Evolutionary conservation across 2,329 filamentous ascomycete genomes (phyloP), one percentile per base, ranked within the genome.

Genomic region (Dactylonectria macrodidyma): DNA sequence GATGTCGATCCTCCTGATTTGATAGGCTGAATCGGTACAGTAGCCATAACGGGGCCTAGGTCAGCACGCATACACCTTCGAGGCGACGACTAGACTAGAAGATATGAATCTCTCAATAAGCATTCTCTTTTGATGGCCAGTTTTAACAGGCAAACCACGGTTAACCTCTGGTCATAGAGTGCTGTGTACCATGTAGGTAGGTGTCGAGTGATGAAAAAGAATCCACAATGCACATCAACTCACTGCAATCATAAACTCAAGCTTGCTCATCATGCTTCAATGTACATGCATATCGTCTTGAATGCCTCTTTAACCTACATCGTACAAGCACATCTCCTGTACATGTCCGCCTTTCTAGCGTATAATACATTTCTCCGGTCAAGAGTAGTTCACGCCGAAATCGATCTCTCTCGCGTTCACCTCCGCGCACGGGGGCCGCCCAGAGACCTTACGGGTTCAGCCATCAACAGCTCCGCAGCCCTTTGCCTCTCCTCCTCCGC

Each of bases 401-500:
- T n/a, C 48, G 10, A 19, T 26, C n/a, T 24, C 12, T 9, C 7
- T 3, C 8, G 34, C 30, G 34, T 62, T 70, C 57, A 79, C 67
- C 73, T 77, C 72, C 71, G 73, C 26, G 64, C 70, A 12, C 76
- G 71, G 59, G 56, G 67, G 3, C 70, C 72, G 9, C 70, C 66
- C 16, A 66, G 36, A 24, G 62, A 59, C 65, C 71, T 77, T 16
- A 62, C 55, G 16, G 74, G 63, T 22, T 71, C 77, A 14, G 74
- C 66, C 59, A 79, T 76, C 66, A 79, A 60, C 66, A 79, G 60
- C 73, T 81, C 77, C 9, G 78, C 78, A 55, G 73, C 71, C 73
- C 75, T 78, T 59, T 78, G 72, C 76, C 77, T 74, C 75, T 78
- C 75, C 68, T 77, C 73, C 44, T 82, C 80, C 26, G 26, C 26